Base-by-base conservation (phyloP, 768 basidiomycete genomes). In the Piloderma croceum region DNA sequence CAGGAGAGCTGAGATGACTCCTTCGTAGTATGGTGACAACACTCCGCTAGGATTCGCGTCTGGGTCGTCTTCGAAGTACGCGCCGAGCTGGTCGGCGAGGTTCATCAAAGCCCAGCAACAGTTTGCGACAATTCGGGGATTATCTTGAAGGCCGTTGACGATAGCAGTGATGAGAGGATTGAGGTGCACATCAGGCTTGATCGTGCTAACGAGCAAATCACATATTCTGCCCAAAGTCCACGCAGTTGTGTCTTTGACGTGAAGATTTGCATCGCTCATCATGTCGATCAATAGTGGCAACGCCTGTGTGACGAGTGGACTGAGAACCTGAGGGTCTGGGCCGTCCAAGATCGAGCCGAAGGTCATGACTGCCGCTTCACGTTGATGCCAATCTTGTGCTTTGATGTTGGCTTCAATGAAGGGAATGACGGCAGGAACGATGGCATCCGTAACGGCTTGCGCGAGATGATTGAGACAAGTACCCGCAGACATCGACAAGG, bases 351-450 rank as follows among this genome's bases (percentile, higher is more conserved):
- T 98, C 1, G 90, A 93, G 32, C 94, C 94, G 53, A 98, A 99
- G 15, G 93, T 82, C 93, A 98, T 99, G 41, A 98, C 82, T 5
- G 93, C 94, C 1, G 96, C 96, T 60, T 99, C 96, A 31, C 96
- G 90, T 41, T 81, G 72, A 56, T 89, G 90, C 96, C 96, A 99
- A 57, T 96, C 90, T 21, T 80, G 73, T 19, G 80, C 70, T 56
- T 86, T 89, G 71, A 99, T 98, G 65, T 97, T 82, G 12, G 82
- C 82, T 65, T 98, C 96, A 54, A 99, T 97, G 73, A 97, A 99
- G 6, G 96, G 94, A 40, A 99, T 93, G 38, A 97, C 89, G 6
- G 83, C 82, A 1, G 86, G 80, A 7, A 99, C 94, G 49, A 99
- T 87, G 10, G 76, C 70, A 57, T 99, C 94, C 41, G 86, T 76